Evolutionary conservation across 768 basidiomycete genomes (phyloP).

Genomic region (Heimioporus sp.): DNA sequence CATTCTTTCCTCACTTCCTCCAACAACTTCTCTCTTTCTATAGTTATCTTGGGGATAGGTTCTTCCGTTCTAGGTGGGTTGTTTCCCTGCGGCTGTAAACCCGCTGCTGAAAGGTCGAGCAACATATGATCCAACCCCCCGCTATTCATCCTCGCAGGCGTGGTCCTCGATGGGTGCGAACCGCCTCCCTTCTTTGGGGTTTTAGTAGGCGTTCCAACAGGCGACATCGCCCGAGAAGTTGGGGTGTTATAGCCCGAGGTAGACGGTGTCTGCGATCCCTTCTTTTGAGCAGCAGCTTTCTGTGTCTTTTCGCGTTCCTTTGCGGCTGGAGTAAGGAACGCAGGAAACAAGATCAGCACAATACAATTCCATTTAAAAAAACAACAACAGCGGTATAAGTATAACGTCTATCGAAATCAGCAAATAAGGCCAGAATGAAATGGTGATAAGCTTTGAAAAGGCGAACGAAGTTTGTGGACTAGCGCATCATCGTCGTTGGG

Average conservation of each 20-base stretch:
- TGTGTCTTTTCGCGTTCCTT: conserved; percentile 78
- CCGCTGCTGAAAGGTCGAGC: conserved; percentile 74
- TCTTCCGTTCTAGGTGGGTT: conserved; percentile 37
- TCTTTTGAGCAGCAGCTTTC: conserved; percentile 50
- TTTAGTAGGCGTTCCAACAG: conserved; percentile 40
- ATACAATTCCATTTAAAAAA: conserved; percentile 32
- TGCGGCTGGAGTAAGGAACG: conserved; percentile 51
- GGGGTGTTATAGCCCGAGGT: conserved; percentile 38
- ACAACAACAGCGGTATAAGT: conserved; percentile 26
- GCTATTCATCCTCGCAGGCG: conserved; percentile 35
- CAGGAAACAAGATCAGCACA: conserved; percentile 39
- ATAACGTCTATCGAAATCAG: conserved; percentile 29
- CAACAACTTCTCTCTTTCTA: conserved; percentile 78
- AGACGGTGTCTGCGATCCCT: conserved; percentile 30
- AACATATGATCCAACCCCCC: conserved; percentile 50
- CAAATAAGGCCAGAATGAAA: conserved; percentile 15
- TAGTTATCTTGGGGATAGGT: conserved; percentile 59
- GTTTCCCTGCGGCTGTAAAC: conserved; percentile 52
- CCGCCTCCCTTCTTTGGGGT: conserved; percentile 38
- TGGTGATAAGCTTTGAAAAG: conserved; percentile 11
- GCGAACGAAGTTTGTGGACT: conserved; percentile 1
- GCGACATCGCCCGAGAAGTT: conserved; percentile 46
- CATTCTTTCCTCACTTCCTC: conserved; percentile 68
- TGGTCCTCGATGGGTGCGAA: conserved; percentile 34
- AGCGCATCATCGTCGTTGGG: conserved; percentile 32